Base-by-base conservation (phyloP, 768 basidiomycete genomes). In the Hebeloma cylindrosporum region DNA sequence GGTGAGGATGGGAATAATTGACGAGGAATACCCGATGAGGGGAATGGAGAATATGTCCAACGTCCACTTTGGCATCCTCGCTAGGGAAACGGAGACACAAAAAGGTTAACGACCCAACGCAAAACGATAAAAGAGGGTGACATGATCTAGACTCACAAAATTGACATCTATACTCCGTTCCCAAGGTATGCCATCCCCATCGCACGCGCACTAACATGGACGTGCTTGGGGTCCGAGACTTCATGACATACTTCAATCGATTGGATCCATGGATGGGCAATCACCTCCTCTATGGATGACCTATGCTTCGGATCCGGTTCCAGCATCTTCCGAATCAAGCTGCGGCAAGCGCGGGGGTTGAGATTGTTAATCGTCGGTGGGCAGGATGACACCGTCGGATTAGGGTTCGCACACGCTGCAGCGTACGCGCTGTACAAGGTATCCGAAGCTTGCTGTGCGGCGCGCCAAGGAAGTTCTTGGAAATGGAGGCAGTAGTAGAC, bases 401-500 rank as follows among this genome's bases (percentile, higher is more conserved):
- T 69, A 11, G 70, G 45, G n/a, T 70, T 74, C 26, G 73, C 67
- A 54, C 79, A 82, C 3, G 81, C 79, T 9, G 74, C 57, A 0
- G 72, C 77, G 62, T 97, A 99, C 2, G 86, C 71, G 0, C 83
- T 73, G 65, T 92, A 99, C 7, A 95, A 78, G 7, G 75, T 65
- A 61, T 99, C 95, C 7, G 81, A 57, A 5, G 52, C 71, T 13
- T 72, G 68, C 61, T 97, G 94, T 25, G 95, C 95, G 2, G 87
- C 90, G 47, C 94, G 88, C 95, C 96, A 99, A 2, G 95, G 95
- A 40, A 99, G 80, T 64, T 99, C 95, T 63, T 93, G 88, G 74
- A 96, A 96, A 66, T 92, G 93, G 58, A 98, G 78, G 73, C 95
- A 99, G 73, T 99, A 99, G 70, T 95, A 98, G 56, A 99, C 94